Base-by-base conservation (phyloP, 805 yeast genomes). In the Candida nonsorbophila region DNA sequence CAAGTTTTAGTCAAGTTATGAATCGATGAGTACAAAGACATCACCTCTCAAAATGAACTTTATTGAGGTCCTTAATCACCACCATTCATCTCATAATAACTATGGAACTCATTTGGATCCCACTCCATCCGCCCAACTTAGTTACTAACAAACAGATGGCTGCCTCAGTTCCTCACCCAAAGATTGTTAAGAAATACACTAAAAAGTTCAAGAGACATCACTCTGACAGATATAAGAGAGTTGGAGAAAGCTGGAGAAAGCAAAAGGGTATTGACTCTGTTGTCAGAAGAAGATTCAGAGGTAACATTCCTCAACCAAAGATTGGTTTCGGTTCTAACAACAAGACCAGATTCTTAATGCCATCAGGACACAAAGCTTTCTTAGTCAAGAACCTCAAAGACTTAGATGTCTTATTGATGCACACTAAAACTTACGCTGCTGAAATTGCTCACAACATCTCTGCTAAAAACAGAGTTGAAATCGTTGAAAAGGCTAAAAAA, bases 201-300 rank as follows among this genome's bases (percentile, higher is more conserved):
- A 86, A 86, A 80, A 84, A 83, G 81, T 92, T 92, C 84, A 94
- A 88, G 90, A 87, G 99, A 79, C 97, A 90, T 72, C 98, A 92
- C 80, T 87, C 96, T 71, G 99, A 92, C 83, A 86, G 96, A 76
- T 90, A 87, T 76, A 81, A 79, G 80, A 88, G 99, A 76, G 96
- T 92, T 55, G 74, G 85, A 62, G 97, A 86, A 75, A 82, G 80
- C 81, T 94, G 98, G 98, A 92, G 99, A 86, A 90, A 92, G 78
- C 99, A 94, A 77, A 92, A 92, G 85, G 99, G 99, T 92, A 92
- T 92, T 68, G 99, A 92, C 79, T 88, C 97, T 55, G 79, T 86
- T 76, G 97, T 94, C 69, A 92, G 99, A 80, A 90, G 98, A 80
- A 83, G 92, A 79, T 92, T 92, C 95, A 86, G 97, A 82, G 98